Evolutionary conservation across 257 asterid genomes (phyloP), one percentile per base, ranked within the genome.

Genomic region (Primulina huaijiensis): DNA sequence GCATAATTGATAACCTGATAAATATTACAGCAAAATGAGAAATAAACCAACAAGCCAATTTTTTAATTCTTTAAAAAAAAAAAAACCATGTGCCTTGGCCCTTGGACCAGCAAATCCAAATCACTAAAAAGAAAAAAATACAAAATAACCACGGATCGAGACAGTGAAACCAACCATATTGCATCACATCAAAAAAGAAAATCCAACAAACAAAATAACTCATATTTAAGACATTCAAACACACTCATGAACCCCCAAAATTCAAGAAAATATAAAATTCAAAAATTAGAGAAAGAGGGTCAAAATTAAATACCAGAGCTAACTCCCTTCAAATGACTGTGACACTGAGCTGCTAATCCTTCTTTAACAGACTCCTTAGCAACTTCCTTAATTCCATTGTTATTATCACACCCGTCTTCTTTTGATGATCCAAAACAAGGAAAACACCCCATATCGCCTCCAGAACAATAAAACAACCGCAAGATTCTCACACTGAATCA

Each of bases 381-480:
- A 64, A 80, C 79, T 78, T 83, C 85, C 69, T 85, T 88, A 66
- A 82, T 92, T 57, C 81, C 88, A 77, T 83, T 83, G 20, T 69
- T 83, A 74, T 55, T 53, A 25, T 59, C 64, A 43, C 66, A 73
- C 56, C 74, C 86, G 73, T 72, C 84, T 76, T 83, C 80, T 52
- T 80, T 72, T 72, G 95, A 86, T 81, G 98, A 89, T 86, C 87
- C 87, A 82, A 89, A 85, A 80, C 98, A 92, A 38, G 96, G 88
- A 64, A 89, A 85, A 83, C 96, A 89, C 81, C 95, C 98, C 96
- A 85, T 85, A 67, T 80, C 83, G 76, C 70, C 81, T 73, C 72
- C 77, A 66, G 77, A 73, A 74, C 74, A 78, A 62, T 7, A 53
- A 77, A 77, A 80, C 83, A 84, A 77, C 86, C 76, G 63, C 79